These are phyloP conservation scores for Diplosphaera chodatii DNA, from an alignment of 139 green algal species.

Conservation along the genomic window DNA sequence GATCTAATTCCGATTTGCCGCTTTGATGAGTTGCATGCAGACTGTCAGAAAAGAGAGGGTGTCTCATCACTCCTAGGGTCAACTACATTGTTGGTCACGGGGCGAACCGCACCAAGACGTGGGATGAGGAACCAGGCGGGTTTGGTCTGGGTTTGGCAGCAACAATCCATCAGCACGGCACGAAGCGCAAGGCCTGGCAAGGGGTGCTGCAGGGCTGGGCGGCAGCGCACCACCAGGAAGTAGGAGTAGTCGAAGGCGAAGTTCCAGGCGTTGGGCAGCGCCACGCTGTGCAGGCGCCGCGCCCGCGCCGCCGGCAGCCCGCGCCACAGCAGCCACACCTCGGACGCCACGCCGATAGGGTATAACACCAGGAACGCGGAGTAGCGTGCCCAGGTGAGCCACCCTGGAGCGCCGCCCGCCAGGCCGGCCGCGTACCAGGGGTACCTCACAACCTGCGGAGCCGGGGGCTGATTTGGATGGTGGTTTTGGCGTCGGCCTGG, in stretches of 20 bases:
- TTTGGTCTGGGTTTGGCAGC: too few relatives aligned
- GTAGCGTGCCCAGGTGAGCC: constrained; percentile 73
- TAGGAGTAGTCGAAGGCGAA: constrained; percentile 42
- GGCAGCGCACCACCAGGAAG: constrained; percentile 27
- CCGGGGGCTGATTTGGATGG: too few relatives aligned
- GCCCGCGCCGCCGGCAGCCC: constrained; percentile 16
- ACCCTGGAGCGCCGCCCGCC: constrained; percentile 33
- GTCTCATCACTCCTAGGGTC: too few relatives aligned
- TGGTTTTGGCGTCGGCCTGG: too few relatives aligned
- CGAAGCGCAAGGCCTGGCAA: too few relatives aligned
- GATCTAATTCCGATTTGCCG: too few relatives aligned
- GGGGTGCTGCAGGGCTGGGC: not conserved
- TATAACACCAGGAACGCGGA: constrained; percentile 64
- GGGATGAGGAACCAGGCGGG: too few relatives aligned
- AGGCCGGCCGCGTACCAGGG: constrained; percentile 59
- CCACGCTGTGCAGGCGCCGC: constrained; percentile 21
- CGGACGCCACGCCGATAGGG: constrained; percentile 33
- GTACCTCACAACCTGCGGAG: constrained; percentile 66
- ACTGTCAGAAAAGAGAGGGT: too few relatives aligned
- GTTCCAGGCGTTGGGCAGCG: constrained; percentile 39
- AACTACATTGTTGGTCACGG: too few relatives aligned
- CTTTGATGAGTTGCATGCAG: not conserved
- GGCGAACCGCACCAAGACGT: too few relatives aligned
- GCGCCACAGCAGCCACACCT: constrained; percentile 32
- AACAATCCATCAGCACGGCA: too few relatives aligned